Evolutionary conservation across 306 rosid species (phyloP), one percentile per base, ranked within the genome.

Genomic region (Spatholobus suberectus): DNA sequence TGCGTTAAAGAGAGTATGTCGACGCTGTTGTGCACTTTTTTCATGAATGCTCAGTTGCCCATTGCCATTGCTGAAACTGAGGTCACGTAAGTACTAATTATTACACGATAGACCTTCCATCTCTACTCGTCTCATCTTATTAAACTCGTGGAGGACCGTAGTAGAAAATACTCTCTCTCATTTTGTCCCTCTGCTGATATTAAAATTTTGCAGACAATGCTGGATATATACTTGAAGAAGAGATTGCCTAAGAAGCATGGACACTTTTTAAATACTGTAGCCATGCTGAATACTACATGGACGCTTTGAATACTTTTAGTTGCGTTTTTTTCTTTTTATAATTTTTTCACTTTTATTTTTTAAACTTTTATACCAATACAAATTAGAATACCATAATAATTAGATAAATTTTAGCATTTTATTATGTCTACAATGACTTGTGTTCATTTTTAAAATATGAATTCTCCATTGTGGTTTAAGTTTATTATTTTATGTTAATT

Each of bases 41-140:
- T 67, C 27, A 74, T 81, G 46, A 52, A 38, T 70, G 57, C 12
- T 29, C n/a, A 35, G 12, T 67, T 67, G 8, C 18, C 13, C 55
- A 40, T 51, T 34, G 11, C 73, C 35, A 23, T 34, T 37, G 58
- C 59, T 14, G 35, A n/a, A 67, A 76, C 47, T 72, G 75, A 76
- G 80, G 73, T 46, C 79, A 69, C 5, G 47, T 37, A n/a, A 65
- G 43, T 32, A 14, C 43, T 63, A 32, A 32, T 32, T 47, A 10
- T 57, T 1, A 23, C 17, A 4, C 34, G 18, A 54, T 11, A 76
- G 24, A 3, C 4, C 40, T 11, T 1, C n/a, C 54, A 76, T 70
- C 75, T 69, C 49, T 57, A 20, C 69, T 57, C 65, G 86, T 88
- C 86, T 75, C 70, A 61, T 83, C 80, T 59, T 81, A 65, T 79